Base-by-base conservation (phyloP, 352 stramenopile genomes). In the Elongisporangium anandrum region DNA sequence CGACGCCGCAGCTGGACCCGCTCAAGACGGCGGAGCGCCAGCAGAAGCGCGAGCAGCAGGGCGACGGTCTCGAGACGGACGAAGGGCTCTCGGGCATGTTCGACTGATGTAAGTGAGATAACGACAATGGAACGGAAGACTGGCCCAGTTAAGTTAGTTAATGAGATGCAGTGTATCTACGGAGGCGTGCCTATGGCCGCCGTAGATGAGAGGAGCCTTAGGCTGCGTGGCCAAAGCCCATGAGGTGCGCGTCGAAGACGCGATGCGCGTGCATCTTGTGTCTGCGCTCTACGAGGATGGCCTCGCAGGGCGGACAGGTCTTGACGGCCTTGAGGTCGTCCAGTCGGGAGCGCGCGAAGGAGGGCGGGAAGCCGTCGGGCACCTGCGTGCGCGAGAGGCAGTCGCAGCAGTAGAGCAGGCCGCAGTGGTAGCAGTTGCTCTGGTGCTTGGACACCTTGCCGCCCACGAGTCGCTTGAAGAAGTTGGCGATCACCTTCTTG, bases 401-500 rank as follows among this genome's bases (percentile, higher is more conserved):
- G 54, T 87, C 59, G 21, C 59, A 63, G 60, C 84, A 94, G 55
- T 86, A 94, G 22, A 94, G 63, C 54, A 91, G 72, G 1, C 84
- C 84, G 63, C 84, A 94, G 61, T 92, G 84, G 69, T 92, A 94
- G 70, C 84, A 94, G 59, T 91, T 92, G 68, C 75, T 75, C 57
- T 88, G 72, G 54, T 86, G 73, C 48, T 61, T 63, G 16, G 68
- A 65, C 63, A 84, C 59, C 21, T 69, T 68, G 39, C 75, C 53
- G 47, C 80, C 78, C 19, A 92, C 19, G 1, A 81, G 23, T 24
- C 54, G 73, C 65, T 85, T 89, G 56, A 92, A 64, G 50, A 86
- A 70, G 64, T 89, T 89, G 17, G 62, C 57, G 8, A 90, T 39
- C 52, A 65, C 60, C 41, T 80, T 82, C 56, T 82, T 81, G 10